Conservation (phyloP, 1,139 yeast species). For the Blastobotrys ciferrii region DNA sequence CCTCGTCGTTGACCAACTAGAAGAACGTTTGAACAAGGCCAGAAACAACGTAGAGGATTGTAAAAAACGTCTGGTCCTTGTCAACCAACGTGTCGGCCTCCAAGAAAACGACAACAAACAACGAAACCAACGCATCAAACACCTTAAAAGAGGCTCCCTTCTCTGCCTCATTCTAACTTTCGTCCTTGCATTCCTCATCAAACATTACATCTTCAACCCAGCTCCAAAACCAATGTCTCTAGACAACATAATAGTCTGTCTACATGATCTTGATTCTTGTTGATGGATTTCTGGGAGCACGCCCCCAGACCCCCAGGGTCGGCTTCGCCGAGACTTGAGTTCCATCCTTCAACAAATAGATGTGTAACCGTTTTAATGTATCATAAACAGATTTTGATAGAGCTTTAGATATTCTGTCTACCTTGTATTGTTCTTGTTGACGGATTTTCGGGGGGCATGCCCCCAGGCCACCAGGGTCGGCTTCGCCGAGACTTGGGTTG, state of each 20-base stretch:
- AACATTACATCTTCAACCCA: neutral
- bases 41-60: slow-evolving; percentile 27
- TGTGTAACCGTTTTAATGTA: no score
- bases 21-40: slow-evolving; percentile 25
- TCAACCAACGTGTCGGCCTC: slow-evolving; percentile 23
- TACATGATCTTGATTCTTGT: neutral
- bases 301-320: no score
- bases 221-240: slow-evolving; percentile 2
- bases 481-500: no score
- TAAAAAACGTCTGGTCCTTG: slow-evolving; percentile 23
- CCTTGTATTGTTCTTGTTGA: no score
- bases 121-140: slow-evolving; percentile 30
- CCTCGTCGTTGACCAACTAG: slow-evolving; percentile 25
- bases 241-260: slow-evolving; percentile 2
- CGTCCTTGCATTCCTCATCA: slow-evolving; percentile 32
- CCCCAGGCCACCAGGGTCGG: no score
- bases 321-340: no score
- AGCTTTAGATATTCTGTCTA: no score
- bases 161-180: slow-evolving; percentile 35
- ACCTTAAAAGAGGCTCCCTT: slow-evolving; percentile 28
- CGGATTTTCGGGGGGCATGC: no score
- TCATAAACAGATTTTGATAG: no score
- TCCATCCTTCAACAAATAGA: no score
- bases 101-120: slow-evolving; percentile 27
- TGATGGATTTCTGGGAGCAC: no score